Conservation (phyloP, 805 yeast genomes). For the Wickerhamia fluorescens region DNA sequence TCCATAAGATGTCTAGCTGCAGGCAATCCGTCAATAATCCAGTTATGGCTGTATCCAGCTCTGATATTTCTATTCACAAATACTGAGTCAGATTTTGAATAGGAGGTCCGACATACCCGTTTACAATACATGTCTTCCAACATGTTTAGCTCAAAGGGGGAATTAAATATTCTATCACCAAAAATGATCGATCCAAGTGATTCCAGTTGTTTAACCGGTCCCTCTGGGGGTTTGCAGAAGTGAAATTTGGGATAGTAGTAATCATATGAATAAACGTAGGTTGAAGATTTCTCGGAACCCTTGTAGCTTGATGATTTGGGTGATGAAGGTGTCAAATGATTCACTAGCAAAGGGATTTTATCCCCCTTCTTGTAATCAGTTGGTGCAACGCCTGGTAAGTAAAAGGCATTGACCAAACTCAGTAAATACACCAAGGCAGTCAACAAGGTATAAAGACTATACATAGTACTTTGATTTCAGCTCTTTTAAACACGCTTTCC, state of each 20-base stretch:
- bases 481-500: background rate
- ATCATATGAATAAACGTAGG: constrained; percentile 66
- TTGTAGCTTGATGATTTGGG: constrained; percentile 22
- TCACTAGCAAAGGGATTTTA: constrained; percentile 69
- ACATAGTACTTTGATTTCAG: no score
- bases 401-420: constrained; percentile 48
- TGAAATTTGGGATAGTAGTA: constrained; percentile 79
- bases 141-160: constrained; percentile 82
- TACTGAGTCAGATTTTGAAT: constrained; percentile 58
- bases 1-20: constrained; percentile 65
- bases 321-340: constrained; percentile 80
- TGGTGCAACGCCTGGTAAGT: constrained; percentile 95
- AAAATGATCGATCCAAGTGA: constrained; percentile 88
- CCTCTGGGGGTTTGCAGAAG: constrained; percentile 71
- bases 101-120: constrained; percentile 54
- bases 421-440: constrained; percentile 12
- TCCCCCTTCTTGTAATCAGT: constrained; percentile 76
- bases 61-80: constrained; percentile 75
- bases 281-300: constrained; percentile 34
- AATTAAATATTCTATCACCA: constrained; percentile 91
- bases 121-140: constrained; percentile 63
- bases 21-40: constrained; percentile 94
- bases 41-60: constrained; percentile 81
- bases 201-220: constrained; percentile 70
- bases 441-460: constrained; percentile 6